Base-by-base conservation (phyloP, 257 asterid species). In the Solanum appendiculatum region DNA sequence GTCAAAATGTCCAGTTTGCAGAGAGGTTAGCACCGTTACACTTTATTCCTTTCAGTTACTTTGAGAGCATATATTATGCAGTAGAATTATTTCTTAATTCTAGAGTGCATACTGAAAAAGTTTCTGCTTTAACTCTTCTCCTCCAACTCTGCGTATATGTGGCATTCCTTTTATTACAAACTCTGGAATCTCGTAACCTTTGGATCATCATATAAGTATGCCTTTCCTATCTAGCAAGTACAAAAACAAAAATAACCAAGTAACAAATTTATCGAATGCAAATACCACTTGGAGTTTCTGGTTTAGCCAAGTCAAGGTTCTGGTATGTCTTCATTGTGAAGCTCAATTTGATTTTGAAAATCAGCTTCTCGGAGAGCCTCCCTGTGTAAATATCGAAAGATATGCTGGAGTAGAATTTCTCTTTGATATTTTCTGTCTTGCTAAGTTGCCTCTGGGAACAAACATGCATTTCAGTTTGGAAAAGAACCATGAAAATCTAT, bases 1-100 rank as follows among this genome's bases (percentile, higher is more conserved):
- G 14, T 91, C 98, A 37, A 95, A 91, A 89, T 95, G 98, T 87
- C 97, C 98, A 3, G 86, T 93, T 33, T 95, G 98, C 91, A 93
- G 98, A 82, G 97, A 95, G 98, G 98, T 93, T 54, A 87, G 88
- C 48, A 34, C 78, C 42, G 9, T 48, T 64, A 9, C 15, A 25
- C 34, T 66, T 63, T 54, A 39, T 13, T 74, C 39, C 84, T 46
- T 58, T 34, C 74, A 5, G 29, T 54, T 14, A 64, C 46, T 83
- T 20, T 66, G n/a, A 39, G 63, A 9, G 85, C 12, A 29, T 81
- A 27, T 46, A 46, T 46, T 29, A 27, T 29, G 56, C 40, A 44
- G 64, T 27, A 27, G 27, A 40, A 80, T 80, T 11, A 16, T 46
- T 46, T 44, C 18, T 80, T 46, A 46, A 44, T 27, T 46, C 29